Conservation (phyloP, 768 basidiomycete species). For the Phylloporus scabripes region DNA sequence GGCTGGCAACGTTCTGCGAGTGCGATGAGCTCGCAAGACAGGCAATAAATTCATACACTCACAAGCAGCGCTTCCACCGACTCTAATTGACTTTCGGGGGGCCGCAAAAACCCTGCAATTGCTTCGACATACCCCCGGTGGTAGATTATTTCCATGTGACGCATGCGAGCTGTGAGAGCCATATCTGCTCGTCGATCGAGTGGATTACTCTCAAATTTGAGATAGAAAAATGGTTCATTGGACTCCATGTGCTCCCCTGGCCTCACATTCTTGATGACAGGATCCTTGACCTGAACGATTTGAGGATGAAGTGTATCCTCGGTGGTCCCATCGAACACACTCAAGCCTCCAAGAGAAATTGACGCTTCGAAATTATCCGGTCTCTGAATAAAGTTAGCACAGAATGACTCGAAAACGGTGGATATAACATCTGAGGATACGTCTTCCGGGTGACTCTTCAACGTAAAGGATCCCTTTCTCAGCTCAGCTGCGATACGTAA, state of each 20-base stretch:
- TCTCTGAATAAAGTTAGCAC: constrained; percentile 78
- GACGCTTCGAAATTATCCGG: constrained; percentile 83
- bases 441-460: constrained; percentile 71
- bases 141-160: constrained; percentile 96
- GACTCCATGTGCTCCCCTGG: constrained; percentile 25
- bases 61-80: constrained; percentile 91
- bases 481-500: constrained; percentile 70
- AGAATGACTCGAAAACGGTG: constrained; percentile 80
- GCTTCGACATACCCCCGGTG: constrained; percentile 92
- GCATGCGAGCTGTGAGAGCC: constrained; percentile 82
- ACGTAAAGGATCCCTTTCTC: constrained; percentile 80
- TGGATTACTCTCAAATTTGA: constrained; percentile 90
- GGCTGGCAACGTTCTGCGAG: constrained; percentile 76
- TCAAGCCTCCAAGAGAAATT: constrained; percentile 78
- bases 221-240: constrained; percentile 72
- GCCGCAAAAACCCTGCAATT: constrained; percentile 86
- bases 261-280: constrained; percentile 29
- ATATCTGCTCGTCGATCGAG: constrained; percentile 89
- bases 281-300: constrained; percentile 79
- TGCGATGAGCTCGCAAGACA: neutral
- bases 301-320: constrained; percentile 74
- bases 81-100: constrained; percentile 90
- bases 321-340: constrained; percentile 90
- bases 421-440: constrained; percentile 69
- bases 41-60: constrained; percentile 21